Evolutionary conservation across 768 basidiomycete genomes (phyloP).

Genomic region (Lactarius hengduanensis): DNA sequence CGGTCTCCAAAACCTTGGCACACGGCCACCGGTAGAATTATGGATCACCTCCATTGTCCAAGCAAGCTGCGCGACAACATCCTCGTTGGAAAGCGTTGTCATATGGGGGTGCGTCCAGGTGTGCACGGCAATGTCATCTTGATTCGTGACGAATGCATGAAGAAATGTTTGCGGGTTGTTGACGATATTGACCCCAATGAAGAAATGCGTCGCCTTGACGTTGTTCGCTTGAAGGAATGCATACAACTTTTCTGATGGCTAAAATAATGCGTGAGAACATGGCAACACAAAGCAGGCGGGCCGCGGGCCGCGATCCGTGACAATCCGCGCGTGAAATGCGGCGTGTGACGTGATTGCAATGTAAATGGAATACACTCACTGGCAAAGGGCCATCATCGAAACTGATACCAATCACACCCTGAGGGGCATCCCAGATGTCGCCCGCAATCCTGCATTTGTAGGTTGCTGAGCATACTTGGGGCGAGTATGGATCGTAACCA

Average conservation of each 20-base stretch:
- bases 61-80: conserved; percentile 48
- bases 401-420: conserved; percentile 58
- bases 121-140: conserved; percentile 42
- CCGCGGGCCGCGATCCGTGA: not conserved
- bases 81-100: conserved; percentile 47
- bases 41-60: conserved; percentile 56
- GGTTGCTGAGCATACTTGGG: conserved; percentile 72
- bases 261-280: conserved; percentile 8
- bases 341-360: not conserved
- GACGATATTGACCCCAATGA: conserved; percentile 81
- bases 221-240: conserved; percentile 66
- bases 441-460: conserved; percentile 52
- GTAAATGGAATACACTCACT: conserved; percentile 34
- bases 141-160: conserved; percentile 44
- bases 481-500: conserved; percentile 43
- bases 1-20: conserved; percentile 45
- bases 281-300: too few species aligned
- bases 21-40: conserved; percentile 45
- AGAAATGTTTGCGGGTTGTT: conserved; percentile 54
- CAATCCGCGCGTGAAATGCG: not conserved
- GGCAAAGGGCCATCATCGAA: conserved; percentile 82
- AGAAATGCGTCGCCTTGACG: conserved; percentile 78
- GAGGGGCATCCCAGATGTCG: conserved; percentile 77
- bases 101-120: conserved; percentile 51
- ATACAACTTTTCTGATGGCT: conserved; percentile 48